Evolutionary conservation across 1,284 basidiomycete species (phyloP).

Genomic region (Leccinum subrobustum): DNA sequence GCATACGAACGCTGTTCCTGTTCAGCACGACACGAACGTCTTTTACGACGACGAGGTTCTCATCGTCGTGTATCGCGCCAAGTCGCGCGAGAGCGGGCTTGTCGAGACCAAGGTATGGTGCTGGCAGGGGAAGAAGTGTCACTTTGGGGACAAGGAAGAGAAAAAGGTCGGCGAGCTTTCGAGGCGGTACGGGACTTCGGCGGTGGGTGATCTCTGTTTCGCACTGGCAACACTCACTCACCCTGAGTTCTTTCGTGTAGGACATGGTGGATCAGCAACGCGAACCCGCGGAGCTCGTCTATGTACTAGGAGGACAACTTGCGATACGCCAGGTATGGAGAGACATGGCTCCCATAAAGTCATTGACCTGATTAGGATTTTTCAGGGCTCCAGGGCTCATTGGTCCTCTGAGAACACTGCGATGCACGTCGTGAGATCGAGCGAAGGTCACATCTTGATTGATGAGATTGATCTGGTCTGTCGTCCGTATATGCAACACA

Average conservation of each 20-base stretch:
- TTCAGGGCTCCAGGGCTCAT: slow-evolving; percentile 63
- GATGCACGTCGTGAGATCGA: slow-evolving; percentile 68
- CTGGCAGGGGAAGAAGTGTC: slow-evolving; percentile 61
- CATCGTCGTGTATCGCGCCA: slow-evolving; percentile 64
- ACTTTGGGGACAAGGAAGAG: slow-evolving; percentile 55
- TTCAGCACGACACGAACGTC: slow-evolving; percentile 45
- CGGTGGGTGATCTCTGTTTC: slow-evolving; percentile 38
- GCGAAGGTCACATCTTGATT: slow-evolving; percentile 53
- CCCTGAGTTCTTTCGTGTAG: slow-evolving; percentile 32
- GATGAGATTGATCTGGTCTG: slow-evolving; percentile 74
- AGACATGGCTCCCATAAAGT: slow-evolving; percentile 3
- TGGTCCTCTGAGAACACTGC: slow-evolving; percentile 78
- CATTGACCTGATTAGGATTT: slow-evolving; percentile 4
- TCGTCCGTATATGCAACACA: slow-evolving; percentile 9
- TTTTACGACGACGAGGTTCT: slow-evolving; percentile 75
- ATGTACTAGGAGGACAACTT: slow-evolving; percentile 63
- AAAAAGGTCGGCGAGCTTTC: slow-evolving; percentile 67
- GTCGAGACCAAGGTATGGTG: slow-evolving; percentile 70
- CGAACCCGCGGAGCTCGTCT: slow-evolving; percentile 62
- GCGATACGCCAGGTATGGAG: slow-evolving; percentile 60
- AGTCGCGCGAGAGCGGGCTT: slow-evolving; percentile 61
- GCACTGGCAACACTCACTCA: not conserved
- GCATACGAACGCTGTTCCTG: slow-evolving; percentile 45
- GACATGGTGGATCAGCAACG: slow-evolving; percentile 52
- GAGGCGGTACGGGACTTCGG: slow-evolving; percentile 62